These are phyloP conservation scores for Populus euphratica DNA, from an alignment of 345 rosid genomes.

Conservation along the genomic window DNA sequence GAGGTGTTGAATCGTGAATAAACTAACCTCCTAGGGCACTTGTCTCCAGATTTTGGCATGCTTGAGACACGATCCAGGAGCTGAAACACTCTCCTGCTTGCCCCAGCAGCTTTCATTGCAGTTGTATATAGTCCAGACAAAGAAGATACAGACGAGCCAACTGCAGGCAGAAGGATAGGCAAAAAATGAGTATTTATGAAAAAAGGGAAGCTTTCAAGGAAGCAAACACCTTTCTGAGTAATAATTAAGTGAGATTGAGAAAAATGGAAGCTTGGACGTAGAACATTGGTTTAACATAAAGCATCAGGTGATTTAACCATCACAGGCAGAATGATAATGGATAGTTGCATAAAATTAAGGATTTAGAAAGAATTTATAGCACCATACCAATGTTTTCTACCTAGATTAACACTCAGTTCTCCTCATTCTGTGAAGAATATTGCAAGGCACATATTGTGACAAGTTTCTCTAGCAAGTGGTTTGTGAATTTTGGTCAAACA, in stretches of 20 bases:
- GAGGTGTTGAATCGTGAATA: background rate
- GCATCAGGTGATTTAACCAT: background rate
- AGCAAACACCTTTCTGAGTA: background rate
- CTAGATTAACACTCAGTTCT: background rate
- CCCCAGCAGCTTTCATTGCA: constrained; percentile 98
- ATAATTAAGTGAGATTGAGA: background rate
- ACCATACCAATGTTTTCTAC: background rate
- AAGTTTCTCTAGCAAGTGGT: background rate
- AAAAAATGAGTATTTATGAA: background rate
- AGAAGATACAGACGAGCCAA: constrained; percentile 85
- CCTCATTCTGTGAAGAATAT: background rate
- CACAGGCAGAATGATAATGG: background rate
- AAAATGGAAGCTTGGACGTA: background rate
- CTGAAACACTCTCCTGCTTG: constrained; percentile 91
- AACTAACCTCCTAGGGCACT: constrained; percentile 68
- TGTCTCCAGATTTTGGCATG: constrained; percentile 75
- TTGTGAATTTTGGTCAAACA: background rate
- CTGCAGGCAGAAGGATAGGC: constrained; percentile 39
- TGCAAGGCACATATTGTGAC: background rate
- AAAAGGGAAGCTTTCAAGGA: background rate
- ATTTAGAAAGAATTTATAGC: background rate
- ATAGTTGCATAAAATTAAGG: background rate
- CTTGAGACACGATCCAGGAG: constrained; percentile 79
- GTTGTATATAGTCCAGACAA: constrained; percentile 78
- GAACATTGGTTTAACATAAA: background rate